Evolutionary conservation across 345 rosid genomes (phyloP).

Genomic region (Eucalyptus curtisii): DNA sequence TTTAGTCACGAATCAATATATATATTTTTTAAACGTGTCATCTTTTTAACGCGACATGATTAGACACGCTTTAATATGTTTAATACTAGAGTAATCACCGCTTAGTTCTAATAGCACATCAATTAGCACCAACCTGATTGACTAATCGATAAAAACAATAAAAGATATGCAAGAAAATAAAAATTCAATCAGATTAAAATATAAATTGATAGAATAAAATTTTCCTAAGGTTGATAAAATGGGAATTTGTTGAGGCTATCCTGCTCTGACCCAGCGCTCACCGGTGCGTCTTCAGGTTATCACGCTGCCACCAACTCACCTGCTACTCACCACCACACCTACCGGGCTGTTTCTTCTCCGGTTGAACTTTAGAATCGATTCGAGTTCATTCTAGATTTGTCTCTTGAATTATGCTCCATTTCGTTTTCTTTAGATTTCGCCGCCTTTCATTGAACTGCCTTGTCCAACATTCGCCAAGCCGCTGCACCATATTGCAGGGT

Average conservation of each 20-base stretch:
- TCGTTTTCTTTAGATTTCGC: background rate
- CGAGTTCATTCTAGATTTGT: background rate
- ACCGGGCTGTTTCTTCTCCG: background rate
- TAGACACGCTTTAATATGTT: background rate
- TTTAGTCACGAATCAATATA: background rate
- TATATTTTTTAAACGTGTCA: background rate
- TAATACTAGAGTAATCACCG: background rate
- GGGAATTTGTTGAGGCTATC: background rate
- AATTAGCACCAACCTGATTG: background rate
- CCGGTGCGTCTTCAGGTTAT: background rate
- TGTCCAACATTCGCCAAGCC: background rate
- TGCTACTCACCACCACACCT: background rate
- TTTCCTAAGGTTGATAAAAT: background rate
- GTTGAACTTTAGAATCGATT: background rate
- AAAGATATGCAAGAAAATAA: background rate
- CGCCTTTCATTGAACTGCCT: background rate
- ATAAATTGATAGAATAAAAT: background rate
- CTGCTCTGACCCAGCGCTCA: background rate
- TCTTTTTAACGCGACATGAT: background rate
- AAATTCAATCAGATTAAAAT: background rate
- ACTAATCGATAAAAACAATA: background rate
- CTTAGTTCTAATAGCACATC: background rate
- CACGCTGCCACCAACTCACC: background rate
- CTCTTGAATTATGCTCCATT: background rate
- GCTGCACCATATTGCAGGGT: background rate